Evolutionary conservation across 192 early-diverging fungal species (phyloP).

Genomic region (Geranomyces michiganensis): DNA sequence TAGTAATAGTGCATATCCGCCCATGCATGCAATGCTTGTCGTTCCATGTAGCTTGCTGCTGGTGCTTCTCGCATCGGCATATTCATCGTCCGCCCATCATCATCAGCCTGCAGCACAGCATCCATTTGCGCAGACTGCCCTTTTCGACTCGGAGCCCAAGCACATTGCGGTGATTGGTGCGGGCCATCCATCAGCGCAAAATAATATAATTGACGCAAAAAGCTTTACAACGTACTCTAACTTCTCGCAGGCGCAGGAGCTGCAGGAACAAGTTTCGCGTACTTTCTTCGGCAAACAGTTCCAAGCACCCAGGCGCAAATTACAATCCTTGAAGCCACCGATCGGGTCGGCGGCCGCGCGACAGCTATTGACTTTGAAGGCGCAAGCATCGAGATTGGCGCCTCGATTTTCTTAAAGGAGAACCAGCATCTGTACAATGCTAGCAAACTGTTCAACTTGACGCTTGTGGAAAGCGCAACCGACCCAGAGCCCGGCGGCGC

Average conservation of each 20-base stretch:
- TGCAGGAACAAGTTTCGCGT: slow-evolving; percentile 28
- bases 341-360: slow-evolving; percentile 22
- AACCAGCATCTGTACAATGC: slow-evolving; percentile 27
- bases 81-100: no score
- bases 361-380: neutral
- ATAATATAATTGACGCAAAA: neutral
- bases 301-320: neutral
- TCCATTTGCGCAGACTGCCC: neutral
- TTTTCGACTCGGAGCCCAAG: neutral
- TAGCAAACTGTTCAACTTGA: slow-evolving; percentile 12
- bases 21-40: no score
- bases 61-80: neutral
- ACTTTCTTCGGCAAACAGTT: slow-evolving; percentile 9
- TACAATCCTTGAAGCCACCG: slow-evolving; percentile 18
- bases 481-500: neutral
- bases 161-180: slow-evolving; percentile 2
- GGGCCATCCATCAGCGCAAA: neutral
- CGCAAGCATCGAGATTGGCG: slow-evolving; percentile 19
- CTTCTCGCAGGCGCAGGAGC: slow-evolving; percentile 24
- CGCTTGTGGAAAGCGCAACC: neutral
- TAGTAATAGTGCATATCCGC: no score
- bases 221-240: neutral
- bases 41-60: neutral
- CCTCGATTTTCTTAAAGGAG: slow-evolving; percentile 29
- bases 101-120: neutral